phyloP scores from a whole-genome alignment of 208 protist genomes.

The Spongospora subterranea region DNA sequence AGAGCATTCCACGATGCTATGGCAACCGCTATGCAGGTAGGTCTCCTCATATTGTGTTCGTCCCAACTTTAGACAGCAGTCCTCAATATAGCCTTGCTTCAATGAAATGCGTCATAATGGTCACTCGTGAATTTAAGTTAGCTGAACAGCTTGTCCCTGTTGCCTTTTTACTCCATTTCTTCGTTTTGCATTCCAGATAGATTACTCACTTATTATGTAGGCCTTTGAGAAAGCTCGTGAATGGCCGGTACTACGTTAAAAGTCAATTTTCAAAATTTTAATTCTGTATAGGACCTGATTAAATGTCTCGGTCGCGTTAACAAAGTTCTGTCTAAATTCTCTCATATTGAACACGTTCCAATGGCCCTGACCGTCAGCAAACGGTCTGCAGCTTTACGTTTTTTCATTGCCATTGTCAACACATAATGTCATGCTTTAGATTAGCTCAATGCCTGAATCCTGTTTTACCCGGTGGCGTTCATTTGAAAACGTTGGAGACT shows the following conservation, averaged over 20 bases:
- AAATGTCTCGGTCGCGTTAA: constrained; percentile 43
- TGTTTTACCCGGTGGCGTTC: constrained; percentile 42
- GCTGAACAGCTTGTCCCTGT: too few relatives aligned
- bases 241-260: constrained; percentile 2
- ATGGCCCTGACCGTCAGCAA: constrained; percentile 26
- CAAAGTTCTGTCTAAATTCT: constrained; percentile 33
- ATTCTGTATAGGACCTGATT: constrained; percentile 34
- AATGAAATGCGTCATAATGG: too few relatives aligned
- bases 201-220: not conserved
- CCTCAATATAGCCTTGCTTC: too few relatives aligned
- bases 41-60: too few relatives aligned
- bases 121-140: too few relatives aligned
- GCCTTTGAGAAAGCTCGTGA: constrained; percentile 50
- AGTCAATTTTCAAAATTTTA: not conserved
- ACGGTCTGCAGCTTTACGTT: constrained; percentile 23
- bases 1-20: constrained; percentile 28
- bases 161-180: not conserved
- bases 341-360: constrained; percentile 27
- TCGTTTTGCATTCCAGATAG: not conserved
- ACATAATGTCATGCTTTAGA: not conserved
- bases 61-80: too few relatives aligned
- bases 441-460: not conserved
- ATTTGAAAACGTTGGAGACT: constrained; percentile 42
- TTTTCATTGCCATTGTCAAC: not conserved
- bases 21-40: constrained; percentile 1